Conservation (phyloP, 495 filamentous ascomycete genomes). For the Penicillium chermesinum region DNA sequence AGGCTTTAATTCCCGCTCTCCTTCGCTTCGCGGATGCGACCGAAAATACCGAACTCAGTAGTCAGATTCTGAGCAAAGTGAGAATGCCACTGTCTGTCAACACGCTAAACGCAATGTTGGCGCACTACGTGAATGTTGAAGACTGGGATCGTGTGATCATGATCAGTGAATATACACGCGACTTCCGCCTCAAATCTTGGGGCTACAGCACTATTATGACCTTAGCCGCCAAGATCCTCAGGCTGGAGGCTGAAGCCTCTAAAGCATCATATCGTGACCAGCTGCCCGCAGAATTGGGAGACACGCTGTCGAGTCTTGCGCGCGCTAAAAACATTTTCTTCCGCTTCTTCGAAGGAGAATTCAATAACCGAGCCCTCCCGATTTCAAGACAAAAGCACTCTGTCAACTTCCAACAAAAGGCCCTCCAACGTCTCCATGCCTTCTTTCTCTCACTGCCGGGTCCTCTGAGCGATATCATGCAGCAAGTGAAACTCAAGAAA, state of each 20-base stretch:
- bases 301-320: constrained; percentile 8
- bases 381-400: constrained; percentile 12
- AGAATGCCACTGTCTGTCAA: constrained; percentile 35
- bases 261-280: constrained; percentile 1
- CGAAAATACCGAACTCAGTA: constrained; percentile 41
- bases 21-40: constrained; percentile 54
- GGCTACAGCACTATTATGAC: constrained; percentile 41
- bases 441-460: constrained; percentile 26
- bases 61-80: constrained; percentile 37
- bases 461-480: constrained; percentile 16
- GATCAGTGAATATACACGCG: constrained; percentile 40
- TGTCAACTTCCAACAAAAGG: constrained; percentile 23
- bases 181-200: constrained; percentile 40
- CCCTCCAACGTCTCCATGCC: constrained; percentile 20
- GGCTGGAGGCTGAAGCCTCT: constrained; percentile 25
- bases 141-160: constrained; percentile 45
- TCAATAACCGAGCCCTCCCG: constrained; percentile 9
- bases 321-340: constrained; percentile 30
- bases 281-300: constrained; percentile 5
- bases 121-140: constrained; percentile 41
- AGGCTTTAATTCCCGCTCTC: constrained; percentile 49
- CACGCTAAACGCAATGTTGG: constrained; percentile 46
- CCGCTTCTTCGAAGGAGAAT: constrained; percentile 33
- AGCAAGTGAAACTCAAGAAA: constrained; percentile 12
- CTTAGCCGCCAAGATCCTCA: constrained; percentile 40